A percentile compares a stretch with the other conserved stretches of the same genome.
Evolutionary conservation across 768 basidiomycete species (phyloP).

Genomic region (Tricholoma hemisulphureum): DNA sequence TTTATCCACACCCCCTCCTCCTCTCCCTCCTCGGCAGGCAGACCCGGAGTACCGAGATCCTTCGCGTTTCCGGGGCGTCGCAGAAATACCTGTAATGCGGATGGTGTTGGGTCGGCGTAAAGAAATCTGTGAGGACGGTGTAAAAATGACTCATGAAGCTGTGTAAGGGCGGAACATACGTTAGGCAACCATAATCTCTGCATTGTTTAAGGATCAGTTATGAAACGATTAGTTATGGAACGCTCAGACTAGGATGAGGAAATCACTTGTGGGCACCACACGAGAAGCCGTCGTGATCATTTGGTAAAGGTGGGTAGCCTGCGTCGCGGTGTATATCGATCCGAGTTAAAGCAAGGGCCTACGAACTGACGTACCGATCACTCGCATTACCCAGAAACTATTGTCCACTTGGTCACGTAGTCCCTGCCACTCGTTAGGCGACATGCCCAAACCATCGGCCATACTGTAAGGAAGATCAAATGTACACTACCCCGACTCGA

Average conservation of each 20-base stretch:
- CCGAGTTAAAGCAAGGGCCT: neutral
- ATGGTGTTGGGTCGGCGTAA: constrained; percentile 76
- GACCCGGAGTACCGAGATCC: constrained; percentile 29
- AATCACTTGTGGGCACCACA: constrained; percentile 87
- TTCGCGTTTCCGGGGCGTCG: constrained; percentile 36
- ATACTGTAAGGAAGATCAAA: constrained; percentile 48
- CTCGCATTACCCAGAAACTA: constrained; percentile 87
- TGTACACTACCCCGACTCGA: neutral
- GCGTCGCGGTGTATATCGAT: neutral
- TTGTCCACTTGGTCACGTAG: constrained; percentile 73
- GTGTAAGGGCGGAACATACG: constrained; percentile 44
- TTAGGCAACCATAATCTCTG: constrained; percentile 90
- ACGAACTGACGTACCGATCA: constrained; percentile 54
- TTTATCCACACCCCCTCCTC: constrained; percentile 75
- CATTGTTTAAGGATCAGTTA: neutral
- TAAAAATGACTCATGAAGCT: neutral
- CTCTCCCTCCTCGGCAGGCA: constrained; percentile 51
- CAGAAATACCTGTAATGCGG: constrained; percentile 81
- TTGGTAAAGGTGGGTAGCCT: constrained; percentile 88
- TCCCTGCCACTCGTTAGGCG: constrained; percentile 62
- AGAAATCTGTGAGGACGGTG: constrained; percentile 58
- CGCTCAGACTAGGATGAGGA: neutral
- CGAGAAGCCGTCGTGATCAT: constrained; percentile 77
- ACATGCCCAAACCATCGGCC: constrained; percentile 78
- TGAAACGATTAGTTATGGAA: neutral